A percentile compares a stretch with the other conserved stretches of the same genome.
These are phyloP conservation scores for Clarireedia monteithiana DNA, from an alignment of 2,329 filamentous ascomycete genomes.

Conservation along the genomic window DNA sequence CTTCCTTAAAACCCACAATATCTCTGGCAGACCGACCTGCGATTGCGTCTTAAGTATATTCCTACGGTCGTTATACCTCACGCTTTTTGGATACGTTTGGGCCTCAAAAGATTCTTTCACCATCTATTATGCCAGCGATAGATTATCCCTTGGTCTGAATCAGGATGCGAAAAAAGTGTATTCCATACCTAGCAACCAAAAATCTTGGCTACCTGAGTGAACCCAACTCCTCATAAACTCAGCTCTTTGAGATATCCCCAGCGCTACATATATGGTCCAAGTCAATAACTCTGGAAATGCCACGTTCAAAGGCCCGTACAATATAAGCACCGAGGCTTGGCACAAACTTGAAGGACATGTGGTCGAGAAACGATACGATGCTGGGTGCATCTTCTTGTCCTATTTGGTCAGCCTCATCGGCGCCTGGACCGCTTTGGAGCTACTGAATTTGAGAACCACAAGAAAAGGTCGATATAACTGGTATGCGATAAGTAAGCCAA, in stretches of 20 bases:
- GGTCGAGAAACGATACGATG: slow-evolving; percentile 26
- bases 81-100: not conserved
- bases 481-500: slow-evolving; percentile 35
- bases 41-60: too few species aligned
- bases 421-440: slow-evolving; percentile 69
- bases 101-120: not conserved
- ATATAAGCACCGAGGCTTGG: slow-evolving; percentile 1
- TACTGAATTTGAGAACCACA: slow-evolving; percentile 70
- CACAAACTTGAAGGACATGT: slow-evolving; percentile 13
- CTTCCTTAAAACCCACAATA: too few species aligned
- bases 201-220: not conserved
- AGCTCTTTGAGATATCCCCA: not conserved
- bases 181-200: not conserved
- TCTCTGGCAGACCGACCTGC: too few species aligned
- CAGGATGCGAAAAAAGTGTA: not conserved
- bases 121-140: not conserved
- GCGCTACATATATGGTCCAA: slow-evolving; percentile 3
- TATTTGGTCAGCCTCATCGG: slow-evolving; percentile 67
- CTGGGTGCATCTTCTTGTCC: slow-evolving; percentile 60
- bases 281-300: slow-evolving; percentile 2
- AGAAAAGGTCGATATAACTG: slow-evolving; percentile 61
- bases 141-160: not conserved
- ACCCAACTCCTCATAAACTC: not conserved
- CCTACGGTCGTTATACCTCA: too few species aligned
- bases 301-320: not conserved